These are phyloP conservation scores for Pseudomassariella vexata DNA, from an alignment of 2,329 filamentous ascomycete species.

Conservation along the genomic window DNA sequence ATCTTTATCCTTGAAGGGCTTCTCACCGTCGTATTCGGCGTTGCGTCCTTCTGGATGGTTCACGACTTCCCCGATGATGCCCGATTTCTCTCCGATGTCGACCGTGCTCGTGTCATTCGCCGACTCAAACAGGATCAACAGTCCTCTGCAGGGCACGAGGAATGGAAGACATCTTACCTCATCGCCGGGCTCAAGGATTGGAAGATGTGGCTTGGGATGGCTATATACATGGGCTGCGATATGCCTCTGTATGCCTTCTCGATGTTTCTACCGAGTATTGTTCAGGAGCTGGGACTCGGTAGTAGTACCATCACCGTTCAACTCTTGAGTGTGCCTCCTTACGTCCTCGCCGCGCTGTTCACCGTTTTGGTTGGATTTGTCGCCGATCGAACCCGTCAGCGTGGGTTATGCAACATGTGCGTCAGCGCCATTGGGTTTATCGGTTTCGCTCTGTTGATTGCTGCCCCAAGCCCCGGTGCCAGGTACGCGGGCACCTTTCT, in stretches of 20 bases:
- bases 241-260: constrained; percentile 71
- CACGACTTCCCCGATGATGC: constrained; percentile 78
- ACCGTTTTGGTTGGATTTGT: constrained; percentile 67
- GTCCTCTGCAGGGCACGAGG: constrained; percentile 66
- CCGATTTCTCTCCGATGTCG: constrained; percentile 62
- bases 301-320: constrained; percentile 54
- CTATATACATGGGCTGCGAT: constrained; percentile 73
- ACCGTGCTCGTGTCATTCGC: constrained; percentile 66
- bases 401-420: constrained; percentile 75
- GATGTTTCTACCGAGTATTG: constrained; percentile 75
- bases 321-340: constrained; percentile 69
- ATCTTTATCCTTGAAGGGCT: constrained; percentile 68
- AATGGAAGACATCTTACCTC: constrained; percentile 68
- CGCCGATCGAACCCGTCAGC: constrained; percentile 66
- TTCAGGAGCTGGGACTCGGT: constrained; percentile 45
- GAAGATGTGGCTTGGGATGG: constrained; percentile 73
- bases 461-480: constrained; percentile 54
- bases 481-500: constrained; percentile 83
- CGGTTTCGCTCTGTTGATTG: constrained; percentile 77
- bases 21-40: constrained; percentile 61
- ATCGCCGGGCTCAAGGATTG: constrained; percentile 71
- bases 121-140: constrained; percentile 69
- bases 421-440: constrained; percentile 65
- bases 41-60: constrained; percentile 70
- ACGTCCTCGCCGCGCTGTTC: constrained; percentile 63